Percentiles rank a stretch among this genome's conserved stretches.
These are phyloP conservation scores for Penstemon newberryi DNA, from an alignment of 257 asterid species.

Conservation along the genomic window DNA sequence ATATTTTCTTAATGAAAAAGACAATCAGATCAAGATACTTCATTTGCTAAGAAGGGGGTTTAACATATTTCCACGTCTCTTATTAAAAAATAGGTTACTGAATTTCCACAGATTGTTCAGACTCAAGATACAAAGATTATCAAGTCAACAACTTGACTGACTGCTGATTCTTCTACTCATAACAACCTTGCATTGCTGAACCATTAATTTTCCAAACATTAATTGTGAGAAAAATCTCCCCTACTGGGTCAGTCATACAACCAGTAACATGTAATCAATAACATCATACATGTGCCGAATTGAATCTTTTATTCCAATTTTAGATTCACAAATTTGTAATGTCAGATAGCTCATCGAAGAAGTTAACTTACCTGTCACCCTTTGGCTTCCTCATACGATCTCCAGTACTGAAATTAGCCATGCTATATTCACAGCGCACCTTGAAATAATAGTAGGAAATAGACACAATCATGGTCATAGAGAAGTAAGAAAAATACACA, in stretches of 20 bases:
- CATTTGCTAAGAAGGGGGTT: neutral
- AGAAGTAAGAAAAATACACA: neutral
- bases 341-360: slow-evolving; percentile 12
- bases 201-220: neutral
- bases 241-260: too few relatives aligned
- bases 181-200: neutral
- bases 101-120: neutral
- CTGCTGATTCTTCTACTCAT: neutral
- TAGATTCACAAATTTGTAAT: neutral
- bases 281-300: too few relatives aligned
- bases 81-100: too few relatives aligned
- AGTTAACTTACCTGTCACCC: slow-evolving; percentile 74
- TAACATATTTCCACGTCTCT: neutral
- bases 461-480: slow-evolving; percentile 3
- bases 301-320: too few relatives aligned
- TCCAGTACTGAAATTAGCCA: slow-evolving; percentile 99
- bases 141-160: neutral
- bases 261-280: too few relatives aligned
- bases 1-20: neutral
- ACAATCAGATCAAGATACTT: neutral
- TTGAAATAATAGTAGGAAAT: slow-evolving; percentile 26
- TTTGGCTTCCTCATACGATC: slow-evolving; percentile 91
- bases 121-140: too few relatives aligned
- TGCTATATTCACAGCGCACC: slow-evolving; percentile 97
- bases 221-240: too few relatives aligned